phyloP scores from a whole-genome alignment of 257 asterid genomes.

The Solanum sejunctum region DNA sequence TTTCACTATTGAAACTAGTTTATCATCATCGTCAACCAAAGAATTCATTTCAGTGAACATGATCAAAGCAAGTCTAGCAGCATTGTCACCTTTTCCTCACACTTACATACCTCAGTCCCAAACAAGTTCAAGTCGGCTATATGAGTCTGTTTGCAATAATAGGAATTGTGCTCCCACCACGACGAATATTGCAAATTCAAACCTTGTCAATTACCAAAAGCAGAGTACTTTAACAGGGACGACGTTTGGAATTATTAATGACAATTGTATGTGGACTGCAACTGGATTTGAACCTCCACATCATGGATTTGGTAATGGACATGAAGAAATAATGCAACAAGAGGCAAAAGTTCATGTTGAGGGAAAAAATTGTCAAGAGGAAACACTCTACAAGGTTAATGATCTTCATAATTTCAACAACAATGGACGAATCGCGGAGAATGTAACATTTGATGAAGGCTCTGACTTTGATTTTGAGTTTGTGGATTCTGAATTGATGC shows the following conservation, averaged over 20 bases:
- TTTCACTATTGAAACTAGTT: slow-evolving; percentile 34
- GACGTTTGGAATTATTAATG: slow-evolving; percentile 10
- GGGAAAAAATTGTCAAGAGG: slow-evolving; percentile 3
- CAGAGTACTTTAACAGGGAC: slow-evolving; percentile 14
- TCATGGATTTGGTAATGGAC: neutral
- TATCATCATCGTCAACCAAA: slow-evolving; percentile 5
- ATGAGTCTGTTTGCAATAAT: neutral
- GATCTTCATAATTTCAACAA: neutral
- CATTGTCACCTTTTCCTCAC: neutral
- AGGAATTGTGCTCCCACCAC: neutral
- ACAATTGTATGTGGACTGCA: slow-evolving; percentile 14
- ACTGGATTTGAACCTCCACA: neutral
- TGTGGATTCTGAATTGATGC: slow-evolving; percentile 34
- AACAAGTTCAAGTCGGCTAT: neutral
- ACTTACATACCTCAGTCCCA: neutral
- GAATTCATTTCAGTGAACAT: slow-evolving; percentile 2
- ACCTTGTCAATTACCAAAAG: slow-evolving; percentile 1
- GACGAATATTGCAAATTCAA: neutral
- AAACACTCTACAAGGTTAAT: neutral
- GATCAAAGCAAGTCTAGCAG: slow-evolving; percentile 1
- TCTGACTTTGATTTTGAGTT: slow-evolving; percentile 45
- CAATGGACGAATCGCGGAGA: slow-evolving; percentile 2
- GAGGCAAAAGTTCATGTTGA: neutral
- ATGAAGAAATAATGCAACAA: neutral
- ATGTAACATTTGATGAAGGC: slow-evolving; percentile 17